Evolutionary conservation across 768 basidiomycete species (phyloP).

Genomic region (Suillus weaverae): DNA sequence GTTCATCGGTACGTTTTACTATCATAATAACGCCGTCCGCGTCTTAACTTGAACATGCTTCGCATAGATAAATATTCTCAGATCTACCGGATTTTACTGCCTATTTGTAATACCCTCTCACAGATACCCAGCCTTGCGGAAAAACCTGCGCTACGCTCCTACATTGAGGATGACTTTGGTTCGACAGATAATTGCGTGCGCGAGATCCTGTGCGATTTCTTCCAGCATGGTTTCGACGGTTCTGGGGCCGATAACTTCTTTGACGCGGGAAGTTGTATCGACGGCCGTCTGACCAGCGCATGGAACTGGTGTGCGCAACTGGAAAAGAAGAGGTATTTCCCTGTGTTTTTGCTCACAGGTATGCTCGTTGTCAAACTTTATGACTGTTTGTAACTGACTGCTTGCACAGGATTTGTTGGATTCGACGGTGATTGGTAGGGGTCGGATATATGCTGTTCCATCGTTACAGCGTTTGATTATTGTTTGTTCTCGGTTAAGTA

Average conservation of each 20-base stretch:
- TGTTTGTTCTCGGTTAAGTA: not conserved
- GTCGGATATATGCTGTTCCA: not conserved
- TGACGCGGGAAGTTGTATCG: slow-evolving; percentile 83
- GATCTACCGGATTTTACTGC: slow-evolving; percentile 85
- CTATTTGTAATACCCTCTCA: slow-evolving; percentile 78
- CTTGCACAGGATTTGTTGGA: slow-evolving; percentile 65
- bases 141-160: slow-evolving; percentile 70
- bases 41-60: not conserved
- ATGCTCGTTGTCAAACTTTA: slow-evolving; percentile 23
- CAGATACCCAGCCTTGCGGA: slow-evolving; percentile 67
- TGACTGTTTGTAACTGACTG: slow-evolving; percentile 4
- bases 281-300: slow-evolving; percentile 83
- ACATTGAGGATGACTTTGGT: slow-evolving; percentile 83
- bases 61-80: slow-evolving; percentile 80
- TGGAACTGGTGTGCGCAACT: slow-evolving; percentile 90
- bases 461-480: not conserved
- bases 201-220: slow-evolving; percentile 82
- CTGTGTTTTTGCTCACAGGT: slow-evolving; percentile 76
- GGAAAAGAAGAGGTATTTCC: slow-evolving; percentile 87
- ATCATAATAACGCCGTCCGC: not conserved
- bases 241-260: slow-evolving; percentile 92
- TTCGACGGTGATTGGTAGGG: slow-evolving; percentile 84
- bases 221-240: slow-evolving; percentile 85
- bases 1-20: slow-evolving; percentile 60
- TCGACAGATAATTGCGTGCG: slow-evolving; percentile 64